phyloP scores from a whole-genome alignment of 352 stramenopile species.

The Aphanomyces invadans region DNA sequence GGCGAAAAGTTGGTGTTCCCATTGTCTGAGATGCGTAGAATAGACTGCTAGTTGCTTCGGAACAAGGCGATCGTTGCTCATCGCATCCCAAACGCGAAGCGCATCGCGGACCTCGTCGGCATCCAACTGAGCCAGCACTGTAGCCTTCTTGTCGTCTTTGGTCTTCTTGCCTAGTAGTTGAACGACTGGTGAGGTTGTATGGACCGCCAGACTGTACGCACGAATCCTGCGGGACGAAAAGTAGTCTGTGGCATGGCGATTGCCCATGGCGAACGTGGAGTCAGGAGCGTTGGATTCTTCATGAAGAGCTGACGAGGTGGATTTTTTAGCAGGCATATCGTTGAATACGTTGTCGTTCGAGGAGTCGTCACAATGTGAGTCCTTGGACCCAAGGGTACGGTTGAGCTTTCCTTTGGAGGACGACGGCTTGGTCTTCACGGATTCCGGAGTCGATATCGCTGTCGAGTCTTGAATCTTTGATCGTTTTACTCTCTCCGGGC shows the following conservation, averaged over 20 bases:
- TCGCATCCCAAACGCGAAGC: not conserved
- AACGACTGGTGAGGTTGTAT: not conserved
- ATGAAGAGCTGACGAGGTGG: not conserved
- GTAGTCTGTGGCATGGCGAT: slow-evolving; percentile 23
- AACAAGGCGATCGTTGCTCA: not conserved
- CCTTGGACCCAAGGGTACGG: not conserved
- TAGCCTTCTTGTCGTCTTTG: slow-evolving; percentile 24
- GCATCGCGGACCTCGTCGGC: slow-evolving; percentile 5
- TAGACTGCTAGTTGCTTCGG: not conserved
- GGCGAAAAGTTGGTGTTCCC: slow-evolving; percentile 40
- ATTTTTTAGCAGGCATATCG: not conserved
- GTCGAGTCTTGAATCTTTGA: not conserved
- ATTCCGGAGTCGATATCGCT: not conserved
- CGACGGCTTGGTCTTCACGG: not conserved
- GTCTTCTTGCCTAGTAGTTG: slow-evolving; percentile 6
- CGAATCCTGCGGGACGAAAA: slow-evolving; percentile 24
- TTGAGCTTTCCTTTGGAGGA: not conserved
- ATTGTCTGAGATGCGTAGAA: slow-evolving; percentile 29
- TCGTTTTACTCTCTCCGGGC: not conserved
- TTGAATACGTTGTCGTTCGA: not conserved
- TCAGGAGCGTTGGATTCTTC: not conserved
- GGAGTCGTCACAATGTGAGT: not conserved
- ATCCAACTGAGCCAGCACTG: not conserved
- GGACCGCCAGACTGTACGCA: not conserved
- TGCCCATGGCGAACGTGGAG: slow-evolving; percentile 15